phyloP scores from a whole-genome alignment of 2,329 filamentous ascomycete genomes.

The Huntiella omanensis region DNA sequence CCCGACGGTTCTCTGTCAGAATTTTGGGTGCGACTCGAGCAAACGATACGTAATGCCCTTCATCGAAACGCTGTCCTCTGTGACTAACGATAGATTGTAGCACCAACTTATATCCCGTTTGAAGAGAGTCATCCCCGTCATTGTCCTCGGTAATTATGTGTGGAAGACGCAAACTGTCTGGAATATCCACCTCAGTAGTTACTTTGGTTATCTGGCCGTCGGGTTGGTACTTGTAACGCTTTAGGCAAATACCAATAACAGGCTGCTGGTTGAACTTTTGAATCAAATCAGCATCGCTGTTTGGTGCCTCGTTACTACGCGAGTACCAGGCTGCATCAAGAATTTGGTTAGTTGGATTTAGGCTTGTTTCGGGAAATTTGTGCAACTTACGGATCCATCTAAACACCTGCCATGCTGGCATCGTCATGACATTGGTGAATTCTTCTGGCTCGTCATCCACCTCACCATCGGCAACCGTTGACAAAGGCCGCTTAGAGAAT shows the following conservation, averaged over 20 bases:
- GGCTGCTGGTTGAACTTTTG: slow-evolving; percentile 71
- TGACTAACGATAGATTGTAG: slow-evolving; percentile 88
- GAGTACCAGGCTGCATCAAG: slow-evolving; percentile 63
- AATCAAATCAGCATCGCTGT: slow-evolving; percentile 63
- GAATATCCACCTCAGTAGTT: slow-evolving; percentile 72
- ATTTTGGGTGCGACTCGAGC: slow-evolving; percentile 52
- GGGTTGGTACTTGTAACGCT: slow-evolving; percentile 44
- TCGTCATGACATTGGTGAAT: slow-evolving; percentile 63
- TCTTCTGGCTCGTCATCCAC: slow-evolving; percentile 19
- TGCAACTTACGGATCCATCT: slow-evolving; percentile 59
- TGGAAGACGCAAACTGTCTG: slow-evolving; percentile 58
- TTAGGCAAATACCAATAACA: slow-evolving; percentile 80
- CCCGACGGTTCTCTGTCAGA: slow-evolving; percentile 37
- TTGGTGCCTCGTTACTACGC: slow-evolving; percentile 29
- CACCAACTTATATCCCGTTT: slow-evolving; percentile 82
- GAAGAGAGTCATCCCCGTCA: slow-evolving; percentile 35
- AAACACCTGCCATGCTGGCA: slow-evolving; percentile 97
- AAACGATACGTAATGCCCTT: slow-evolving; percentile 80
- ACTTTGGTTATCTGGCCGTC: slow-evolving; percentile 19
- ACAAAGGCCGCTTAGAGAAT: slow-evolving; percentile 19
- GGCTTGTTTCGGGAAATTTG: slow-evolving; percentile 2
- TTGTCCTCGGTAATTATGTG: slow-evolving; percentile 50
- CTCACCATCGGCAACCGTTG: neutral
- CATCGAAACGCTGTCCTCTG: slow-evolving; percentile 42
- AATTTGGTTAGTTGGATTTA: slow-evolving; percentile 17